Conservation (phyloP, 176 grass and related monocot species). For the Oryza longistaminata region DNA sequence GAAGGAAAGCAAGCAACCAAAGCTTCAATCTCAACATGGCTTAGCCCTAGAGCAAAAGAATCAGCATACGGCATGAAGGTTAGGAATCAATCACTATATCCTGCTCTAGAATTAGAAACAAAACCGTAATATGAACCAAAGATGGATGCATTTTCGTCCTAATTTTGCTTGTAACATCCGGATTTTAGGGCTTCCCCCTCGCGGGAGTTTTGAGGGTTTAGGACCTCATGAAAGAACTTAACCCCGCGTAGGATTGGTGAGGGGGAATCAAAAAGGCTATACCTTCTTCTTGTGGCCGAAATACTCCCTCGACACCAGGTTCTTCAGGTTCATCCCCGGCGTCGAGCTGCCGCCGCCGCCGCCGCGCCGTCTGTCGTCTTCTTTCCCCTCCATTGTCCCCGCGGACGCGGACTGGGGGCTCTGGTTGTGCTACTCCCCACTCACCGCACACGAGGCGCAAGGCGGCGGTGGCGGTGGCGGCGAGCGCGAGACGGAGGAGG, state of each 20-base stretch:
- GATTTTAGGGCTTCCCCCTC: neutral
- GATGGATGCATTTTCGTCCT: neutral
- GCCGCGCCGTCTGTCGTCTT: neutral
- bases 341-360: conserved; percentile 10
- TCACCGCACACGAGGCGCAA: neutral
- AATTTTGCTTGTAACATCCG: neutral
- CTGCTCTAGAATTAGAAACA: neutral
- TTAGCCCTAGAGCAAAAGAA: neutral
- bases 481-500: no score
- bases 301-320: conserved; percentile 71
- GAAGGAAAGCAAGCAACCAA: neutral
- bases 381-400: neutral
- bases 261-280: conserved; percentile 14
- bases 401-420: neutral
- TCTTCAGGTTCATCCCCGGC: conserved; percentile 56
- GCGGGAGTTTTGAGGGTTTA: conserved; percentile 22
- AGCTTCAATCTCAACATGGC: neutral
- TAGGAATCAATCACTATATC: neutral
- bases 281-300: conserved; percentile 98
- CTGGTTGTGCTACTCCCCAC: neutral
- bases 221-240: neutral
- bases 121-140: conserved; percentile 13
- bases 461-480: neutral
- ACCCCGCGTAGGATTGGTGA: neutral
- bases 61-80: neutral